phyloP scores from a whole-genome alignment of 2,329 filamentous ascomycete species.

The Beauveria pseudobassiana region DNA sequence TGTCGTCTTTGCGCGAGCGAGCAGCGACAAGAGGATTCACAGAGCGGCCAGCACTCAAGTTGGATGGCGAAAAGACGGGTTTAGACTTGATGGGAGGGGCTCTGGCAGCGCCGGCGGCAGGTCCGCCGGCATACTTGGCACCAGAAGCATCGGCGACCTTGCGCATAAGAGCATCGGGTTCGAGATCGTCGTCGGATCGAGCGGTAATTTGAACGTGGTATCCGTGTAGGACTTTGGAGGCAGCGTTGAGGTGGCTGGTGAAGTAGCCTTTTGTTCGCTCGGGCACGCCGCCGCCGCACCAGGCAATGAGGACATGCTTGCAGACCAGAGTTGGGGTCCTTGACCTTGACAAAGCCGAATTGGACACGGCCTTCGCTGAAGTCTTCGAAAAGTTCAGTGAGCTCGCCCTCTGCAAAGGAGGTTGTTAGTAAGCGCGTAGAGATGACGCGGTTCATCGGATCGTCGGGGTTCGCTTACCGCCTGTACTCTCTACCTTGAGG shows the following conservation, averaged over 20 bases:
- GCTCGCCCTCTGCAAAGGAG: conserved; percentile 65
- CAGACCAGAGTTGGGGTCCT: conserved; percentile 81
- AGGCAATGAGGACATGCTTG: conserved; percentile 89
- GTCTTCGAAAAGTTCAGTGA: conserved; percentile 84
- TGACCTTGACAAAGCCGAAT: conserved; percentile 94
- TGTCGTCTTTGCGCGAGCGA: conserved; percentile 51
- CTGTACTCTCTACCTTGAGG: conserved; percentile 86
- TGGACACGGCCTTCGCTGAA: conserved; percentile 96
- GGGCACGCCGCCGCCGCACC: conserved; percentile 97
- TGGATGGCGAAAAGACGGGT: conserved; percentile 81
- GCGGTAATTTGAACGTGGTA: conserved; percentile 98
- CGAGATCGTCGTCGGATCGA: conserved; percentile 81
- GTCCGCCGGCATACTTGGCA: conserved; percentile 78
- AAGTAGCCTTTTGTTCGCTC: conserved; percentile 98
- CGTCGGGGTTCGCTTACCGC: conserved; percentile 48
- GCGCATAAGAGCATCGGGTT: conserved; percentile 78
- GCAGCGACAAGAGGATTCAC: conserved; percentile 65
- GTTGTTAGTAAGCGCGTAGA: conserved; percentile 16
- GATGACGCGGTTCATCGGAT: background rate
- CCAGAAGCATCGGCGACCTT: conserved; percentile 94
- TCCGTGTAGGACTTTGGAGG: conserved; percentile 87
- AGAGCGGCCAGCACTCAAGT: conserved; percentile 34
- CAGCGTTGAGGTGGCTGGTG: conserved; percentile 82
- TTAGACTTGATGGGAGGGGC: conserved; percentile 74
- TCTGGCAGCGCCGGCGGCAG: conserved; percentile 43